Percentiles rank a stretch among this genome's conserved stretches.
Evolutionary conservation across 768 basidiomycete species (phyloP).

Genomic region (Aureoboletus auriporus): DNA sequence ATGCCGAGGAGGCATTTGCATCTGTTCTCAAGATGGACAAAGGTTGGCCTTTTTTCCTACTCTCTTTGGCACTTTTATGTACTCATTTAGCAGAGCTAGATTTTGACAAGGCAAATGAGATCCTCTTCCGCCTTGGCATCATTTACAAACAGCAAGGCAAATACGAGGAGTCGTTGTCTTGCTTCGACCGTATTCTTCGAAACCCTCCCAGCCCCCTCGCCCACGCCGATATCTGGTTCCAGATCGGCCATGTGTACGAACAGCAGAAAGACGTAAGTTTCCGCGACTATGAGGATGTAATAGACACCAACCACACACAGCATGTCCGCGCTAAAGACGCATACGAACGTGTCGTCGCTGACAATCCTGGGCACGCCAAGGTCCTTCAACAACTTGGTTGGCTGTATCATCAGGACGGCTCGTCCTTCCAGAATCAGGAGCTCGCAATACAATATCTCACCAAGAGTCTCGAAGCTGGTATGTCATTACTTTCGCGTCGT

Average conservation of each 20-base stretch:
- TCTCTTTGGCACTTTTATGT: slow-evolving; percentile 16
- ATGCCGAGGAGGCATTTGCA: slow-evolving; percentile 97
- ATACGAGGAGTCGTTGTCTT: slow-evolving; percentile 80
- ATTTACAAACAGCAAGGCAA: slow-evolving; percentile 99
- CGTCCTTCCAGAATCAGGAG: slow-evolving; percentile 94
- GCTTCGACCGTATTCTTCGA: slow-evolving; percentile 95
- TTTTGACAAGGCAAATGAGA: slow-evolving; percentile 98
- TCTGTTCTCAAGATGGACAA: slow-evolving; percentile 97
- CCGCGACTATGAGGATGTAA: slow-evolving; percentile 1
- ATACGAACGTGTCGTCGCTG: slow-evolving; percentile 90
- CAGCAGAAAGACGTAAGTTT: slow-evolving; percentile 88
- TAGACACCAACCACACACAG: slow-evolving; percentile 39
- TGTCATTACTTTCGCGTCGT: slow-evolving; percentile 22
- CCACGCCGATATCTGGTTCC: slow-evolving; percentile 99
- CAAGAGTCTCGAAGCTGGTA: slow-evolving; percentile 92
- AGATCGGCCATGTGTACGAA: slow-evolving; percentile 98
- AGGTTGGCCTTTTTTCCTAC: slow-evolving; percentile 45
- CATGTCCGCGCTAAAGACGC: slow-evolving; percentile 89
- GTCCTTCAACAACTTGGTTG: slow-evolving; percentile 97
- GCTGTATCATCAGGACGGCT: slow-evolving; percentile 94
- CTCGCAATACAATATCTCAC: slow-evolving; percentile 91
- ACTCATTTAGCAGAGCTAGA: slow-evolving; percentile 46
- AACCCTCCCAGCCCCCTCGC: slow-evolving; percentile 95
- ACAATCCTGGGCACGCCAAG: slow-evolving; percentile 93
- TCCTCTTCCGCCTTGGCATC: slow-evolving; percentile 95